Conservation (phyloP, 345 rosid species). For the Syzygium oleosum region DNA sequence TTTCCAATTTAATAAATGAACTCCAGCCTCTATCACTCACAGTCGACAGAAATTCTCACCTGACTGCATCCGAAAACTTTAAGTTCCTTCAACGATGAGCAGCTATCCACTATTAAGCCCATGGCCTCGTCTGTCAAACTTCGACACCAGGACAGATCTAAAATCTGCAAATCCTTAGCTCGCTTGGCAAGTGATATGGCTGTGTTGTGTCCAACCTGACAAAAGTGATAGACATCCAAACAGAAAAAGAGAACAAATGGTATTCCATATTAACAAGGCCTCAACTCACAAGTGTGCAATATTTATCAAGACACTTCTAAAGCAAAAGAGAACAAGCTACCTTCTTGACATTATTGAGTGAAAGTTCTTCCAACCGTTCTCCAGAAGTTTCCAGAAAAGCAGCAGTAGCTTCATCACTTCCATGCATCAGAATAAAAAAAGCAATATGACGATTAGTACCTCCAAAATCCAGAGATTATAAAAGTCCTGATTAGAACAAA, state of each 20-base stretch:
- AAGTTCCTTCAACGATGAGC: slow-evolving; percentile 53
- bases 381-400: slow-evolving; percentile 83
- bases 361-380: slow-evolving; percentile 48
- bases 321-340: slow-evolving; percentile 17
- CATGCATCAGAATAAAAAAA: neutral
- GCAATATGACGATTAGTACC: neutral
- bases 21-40: neutral
- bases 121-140: slow-evolving; percentile 51
- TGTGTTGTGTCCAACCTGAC: slow-evolving; percentile 61
- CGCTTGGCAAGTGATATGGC: slow-evolving; percentile 57
- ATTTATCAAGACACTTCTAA: neutral
- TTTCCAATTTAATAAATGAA: neutral
- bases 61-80: slow-evolving; percentile 87
- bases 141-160: slow-evolving; percentile 89
- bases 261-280: neutral
- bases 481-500: neutral
- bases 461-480: neutral
- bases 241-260: neutral
- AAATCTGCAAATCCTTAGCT: slow-evolving; percentile 34
- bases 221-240: neutral
- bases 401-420: slow-evolving; percentile 89
- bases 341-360: slow-evolving; percentile 65
- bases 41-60: slow-evolving; percentile 19
- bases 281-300: neutral
- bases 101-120: slow-evolving; percentile 81